Conservation (phyloP, 306 rosid species). For the Castanospermum australe region DNA sequence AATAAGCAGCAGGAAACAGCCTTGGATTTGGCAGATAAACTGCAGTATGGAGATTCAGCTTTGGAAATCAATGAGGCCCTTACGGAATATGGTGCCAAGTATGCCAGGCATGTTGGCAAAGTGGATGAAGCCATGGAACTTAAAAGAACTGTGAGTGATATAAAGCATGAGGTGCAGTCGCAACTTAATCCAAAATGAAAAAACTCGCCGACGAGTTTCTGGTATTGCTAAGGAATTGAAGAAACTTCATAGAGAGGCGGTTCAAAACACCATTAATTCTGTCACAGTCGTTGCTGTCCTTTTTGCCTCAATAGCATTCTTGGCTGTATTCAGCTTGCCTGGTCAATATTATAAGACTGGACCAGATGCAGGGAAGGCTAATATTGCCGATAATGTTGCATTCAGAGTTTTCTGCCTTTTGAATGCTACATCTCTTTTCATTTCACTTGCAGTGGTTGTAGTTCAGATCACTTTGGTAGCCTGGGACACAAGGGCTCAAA, state of each 20-base stretch:
- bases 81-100: slow-evolving; percentile 74
- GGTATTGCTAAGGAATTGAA: slow-evolving; percentile 88
- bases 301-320: slow-evolving; percentile 89
- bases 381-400: slow-evolving; percentile 48
- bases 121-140: slow-evolving; percentile 84
- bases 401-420: slow-evolving; percentile 75
- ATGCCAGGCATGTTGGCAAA: slow-evolving; percentile 75
- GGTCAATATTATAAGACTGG: slow-evolving; percentile 52
- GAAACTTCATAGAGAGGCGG: slow-evolving; percentile 91
- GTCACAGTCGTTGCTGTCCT: slow-evolving; percentile 87
- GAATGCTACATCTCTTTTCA: slow-evolving; percentile 81
- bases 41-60: slow-evolving; percentile 60
- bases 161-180: slow-evolving; percentile 85
- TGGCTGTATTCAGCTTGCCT: slow-evolving; percentile 92
- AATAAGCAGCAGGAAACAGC: slow-evolving; percentile 79
- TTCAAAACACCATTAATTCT: slow-evolving; percentile 80
- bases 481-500: slow-evolving; percentile 93
- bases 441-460: slow-evolving; percentile 88
- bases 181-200: slow-evolving; percentile 77
- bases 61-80: slow-evolving; percentile 68
- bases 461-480: slow-evolving; percentile 98
- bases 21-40: slow-evolving; percentile 87
- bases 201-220: slow-evolving; percentile 71
- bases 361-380: slow-evolving; percentile 59
- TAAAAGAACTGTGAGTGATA: slow-evolving; percentile 89